Conservation (phyloP, 345 rosid species). For the Murraya koenigii region DNA sequence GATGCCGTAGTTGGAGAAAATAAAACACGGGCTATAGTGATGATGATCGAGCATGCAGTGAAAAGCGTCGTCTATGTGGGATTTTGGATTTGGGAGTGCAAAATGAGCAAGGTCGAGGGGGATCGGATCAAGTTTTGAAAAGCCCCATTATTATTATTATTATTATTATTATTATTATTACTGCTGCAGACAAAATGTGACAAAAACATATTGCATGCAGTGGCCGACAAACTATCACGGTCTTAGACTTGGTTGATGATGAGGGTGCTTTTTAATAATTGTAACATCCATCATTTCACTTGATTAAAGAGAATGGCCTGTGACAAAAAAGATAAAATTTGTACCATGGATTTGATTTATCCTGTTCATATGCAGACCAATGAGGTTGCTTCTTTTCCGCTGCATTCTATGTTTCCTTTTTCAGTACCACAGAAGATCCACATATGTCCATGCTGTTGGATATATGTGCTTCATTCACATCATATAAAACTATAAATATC, state of each 20-base stretch:
- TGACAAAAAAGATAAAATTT: not conserved
- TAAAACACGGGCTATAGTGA: not conserved
- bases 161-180: not conserved
- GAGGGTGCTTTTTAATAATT: not conserved
- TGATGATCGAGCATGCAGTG: not conserved
- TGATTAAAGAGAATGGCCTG: not conserved
- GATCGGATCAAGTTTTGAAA: not conserved
- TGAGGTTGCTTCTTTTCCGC: not conserved
- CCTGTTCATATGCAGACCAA: not conserved
- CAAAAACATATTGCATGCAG: not conserved
- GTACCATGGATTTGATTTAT: not conserved
- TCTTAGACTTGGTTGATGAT: not conserved
- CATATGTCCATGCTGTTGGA: not conserved
- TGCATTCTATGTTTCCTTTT: not conserved
- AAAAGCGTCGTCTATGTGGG: no score
- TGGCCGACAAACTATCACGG: not conserved
- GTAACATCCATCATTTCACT: not conserved
- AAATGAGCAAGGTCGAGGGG: not conserved
- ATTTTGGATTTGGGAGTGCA: not conserved
- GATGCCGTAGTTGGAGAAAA: no score
- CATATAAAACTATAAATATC: no score
- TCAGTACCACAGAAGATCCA: not conserved
- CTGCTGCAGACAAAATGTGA: not conserved
- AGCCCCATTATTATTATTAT: not conserved
- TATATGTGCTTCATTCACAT: fast-evolving